Conservation (phyloP, 352 stramenopile genomes). For the Blastocystis sp. region DNA sequence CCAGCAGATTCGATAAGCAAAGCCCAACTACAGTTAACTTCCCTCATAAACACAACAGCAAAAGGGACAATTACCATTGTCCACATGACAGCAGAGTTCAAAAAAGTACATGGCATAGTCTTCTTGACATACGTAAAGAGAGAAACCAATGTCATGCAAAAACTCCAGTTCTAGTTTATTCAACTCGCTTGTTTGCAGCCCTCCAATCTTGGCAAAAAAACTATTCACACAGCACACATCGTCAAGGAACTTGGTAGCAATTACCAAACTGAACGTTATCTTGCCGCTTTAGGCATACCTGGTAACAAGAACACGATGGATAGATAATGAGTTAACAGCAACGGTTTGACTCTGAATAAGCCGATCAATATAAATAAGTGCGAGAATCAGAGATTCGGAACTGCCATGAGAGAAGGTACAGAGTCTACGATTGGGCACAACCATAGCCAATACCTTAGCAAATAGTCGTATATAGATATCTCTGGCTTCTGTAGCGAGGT, state of each 20-base stretch:
- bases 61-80: not conserved
- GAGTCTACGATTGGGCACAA: not conserved
- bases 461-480: slow-evolving; percentile 22
- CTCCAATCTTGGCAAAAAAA: slow-evolving; percentile 4
- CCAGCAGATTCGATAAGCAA: not conserved
- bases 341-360: slow-evolving; percentile 39
- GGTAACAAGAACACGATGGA: slow-evolving; percentile 43
- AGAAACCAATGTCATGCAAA: slow-evolving; percentile 7
- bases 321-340: slow-evolving; percentile 6
- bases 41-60: not conserved
- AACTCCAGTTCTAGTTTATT: slow-evolving; percentile 5
- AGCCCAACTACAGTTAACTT: not conserved
- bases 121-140: not conserved
- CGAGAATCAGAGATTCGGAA: not conserved
- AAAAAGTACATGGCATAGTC: slow-evolving; percentile 12
- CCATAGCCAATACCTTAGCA: not conserved
- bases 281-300: not conserved
- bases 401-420: not conserved
- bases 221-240: not conserved
- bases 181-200: not conserved
- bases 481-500: not conserved
- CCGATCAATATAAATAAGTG: slow-evolving; percentile 48
- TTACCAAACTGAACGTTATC: not conserved
- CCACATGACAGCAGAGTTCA: not conserved
- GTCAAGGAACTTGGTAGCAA: slow-evolving; percentile 28